Evolutionary conservation across 2,329 filamentous ascomycete genomes (phyloP).

Genomic region (Xylariaceae sp.): DNA sequence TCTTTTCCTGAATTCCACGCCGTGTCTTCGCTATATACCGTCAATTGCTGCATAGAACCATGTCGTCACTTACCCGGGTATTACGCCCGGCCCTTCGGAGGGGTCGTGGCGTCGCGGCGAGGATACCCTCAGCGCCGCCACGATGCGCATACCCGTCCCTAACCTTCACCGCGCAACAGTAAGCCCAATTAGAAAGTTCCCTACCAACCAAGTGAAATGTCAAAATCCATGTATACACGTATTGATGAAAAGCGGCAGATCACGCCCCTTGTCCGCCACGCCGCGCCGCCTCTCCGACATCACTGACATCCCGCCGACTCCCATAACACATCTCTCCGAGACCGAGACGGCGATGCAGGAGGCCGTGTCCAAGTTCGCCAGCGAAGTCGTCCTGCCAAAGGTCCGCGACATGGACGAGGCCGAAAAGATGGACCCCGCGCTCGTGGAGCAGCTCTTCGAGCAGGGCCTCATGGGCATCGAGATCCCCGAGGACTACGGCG

Average conservation of each 20-base stretch:
- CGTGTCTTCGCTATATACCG: slow-evolving; percentile 1
- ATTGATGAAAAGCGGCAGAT: slow-evolving; percentile 8
- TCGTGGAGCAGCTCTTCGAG: slow-evolving; percentile 94
- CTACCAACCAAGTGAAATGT: not conserved
- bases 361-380: slow-evolving; percentile 83
- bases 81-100: slow-evolving; percentile 50
- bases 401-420: slow-evolving; percentile 97
- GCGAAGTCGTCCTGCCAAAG: slow-evolving; percentile 82
- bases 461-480: slow-evolving; percentile 96
- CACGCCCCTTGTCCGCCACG: slow-evolving; percentile 55
- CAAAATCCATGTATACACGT: slow-evolving; percentile 1
- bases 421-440: slow-evolving; percentile 81
- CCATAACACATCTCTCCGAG: slow-evolving; percentile 89
- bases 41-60: slow-evolving; percentile 23
- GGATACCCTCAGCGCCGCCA: slow-evolving; percentile 28
- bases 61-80: slow-evolving; percentile 49
- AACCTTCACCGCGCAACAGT: slow-evolving; percentile 32
- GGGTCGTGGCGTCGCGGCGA: slow-evolving; percentile 36
- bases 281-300: slow-evolving; percentile 59
- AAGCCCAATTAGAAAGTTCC: slow-evolving; percentile 18
- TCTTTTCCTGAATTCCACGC: no score
- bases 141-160: slow-evolving; percentile 29
- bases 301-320: slow-evolving; percentile 77
- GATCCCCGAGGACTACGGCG: slow-evolving; percentile 95
- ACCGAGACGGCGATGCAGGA: slow-evolving; percentile 86